A percentile compares a stretch with the other conserved stretches of the same genome.
Evolutionary conservation across 345 rosid genomes (phyloP).

Genomic region (Microcos paniculata): DNA sequence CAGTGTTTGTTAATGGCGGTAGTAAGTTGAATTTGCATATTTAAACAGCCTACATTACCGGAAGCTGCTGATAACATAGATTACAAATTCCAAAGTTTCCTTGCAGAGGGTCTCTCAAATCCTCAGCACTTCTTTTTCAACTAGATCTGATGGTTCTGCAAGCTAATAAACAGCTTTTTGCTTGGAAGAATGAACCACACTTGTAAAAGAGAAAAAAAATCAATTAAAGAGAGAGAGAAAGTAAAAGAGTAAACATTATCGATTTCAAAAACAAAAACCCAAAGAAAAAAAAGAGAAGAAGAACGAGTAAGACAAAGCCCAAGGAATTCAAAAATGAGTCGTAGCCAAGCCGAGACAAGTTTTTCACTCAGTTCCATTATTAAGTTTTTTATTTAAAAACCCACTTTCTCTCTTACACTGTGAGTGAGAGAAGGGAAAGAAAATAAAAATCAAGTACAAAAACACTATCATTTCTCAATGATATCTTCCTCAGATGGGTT

Average conservation of each 20-base stretch:
- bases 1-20: constrained; percentile 14
- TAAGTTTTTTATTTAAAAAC: constrained; percentile 15
- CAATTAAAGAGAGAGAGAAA: constrained; percentile 35
- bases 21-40: constrained; percentile 25
- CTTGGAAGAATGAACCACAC: constrained; percentile 70
- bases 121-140: constrained; percentile 45
- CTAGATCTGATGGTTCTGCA: constrained; percentile 78
- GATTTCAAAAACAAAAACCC: constrained; percentile 26
- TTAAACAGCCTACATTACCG: constrained; percentile 30
- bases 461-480: constrained; percentile 71
- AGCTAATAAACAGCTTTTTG: constrained; percentile 64
- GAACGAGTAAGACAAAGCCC: constrained; percentile 42
- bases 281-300: neutral
- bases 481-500: constrained; percentile 38
- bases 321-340: constrained; percentile 38
- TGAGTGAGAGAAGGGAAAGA: neutral
- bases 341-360: constrained; percentile 39
- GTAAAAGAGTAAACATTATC: constrained; percentile 24
- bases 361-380: constrained; percentile 30
- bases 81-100: constrained; percentile 54
- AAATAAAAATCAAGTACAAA: constrained; percentile 30
- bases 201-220: constrained; percentile 35
- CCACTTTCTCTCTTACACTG: constrained; percentile 13
- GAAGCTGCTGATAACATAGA: constrained; percentile 28
- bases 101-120: constrained; percentile 45